Conservation (phyloP, 2,329 filamentous ascomycete species). For the Fusarium euwallaceae region DNA sequence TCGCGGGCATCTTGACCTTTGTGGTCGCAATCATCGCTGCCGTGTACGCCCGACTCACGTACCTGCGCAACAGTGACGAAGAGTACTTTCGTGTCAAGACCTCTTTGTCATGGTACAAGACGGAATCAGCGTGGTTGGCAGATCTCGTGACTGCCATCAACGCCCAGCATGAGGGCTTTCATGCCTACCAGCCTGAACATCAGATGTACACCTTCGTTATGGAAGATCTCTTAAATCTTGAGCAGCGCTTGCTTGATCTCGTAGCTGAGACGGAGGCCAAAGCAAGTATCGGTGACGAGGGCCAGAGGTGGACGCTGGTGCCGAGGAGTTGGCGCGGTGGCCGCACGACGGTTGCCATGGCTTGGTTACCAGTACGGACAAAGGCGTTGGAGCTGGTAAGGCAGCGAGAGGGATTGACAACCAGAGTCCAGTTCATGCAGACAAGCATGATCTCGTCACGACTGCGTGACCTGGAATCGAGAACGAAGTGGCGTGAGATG, state of each 20-base stretch:
- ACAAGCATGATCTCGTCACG: conserved; percentile 63
- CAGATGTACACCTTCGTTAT: conserved; percentile 64
- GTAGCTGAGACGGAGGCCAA: conserved; percentile 57
- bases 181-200: conserved; percentile 52
- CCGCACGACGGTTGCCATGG: conserved; percentile 55
- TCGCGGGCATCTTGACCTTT: conserved; percentile 63
- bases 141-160: conserved; percentile 55
- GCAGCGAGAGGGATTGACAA: conserved; percentile 60
- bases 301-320: conserved; percentile 53
- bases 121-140: conserved; percentile 60
- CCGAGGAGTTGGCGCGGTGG: conserved; percentile 56
- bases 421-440: conserved; percentile 62
- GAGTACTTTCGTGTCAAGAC: conserved; percentile 64
- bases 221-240: conserved; percentile 60
- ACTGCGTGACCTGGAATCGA: conserved; percentile 53
- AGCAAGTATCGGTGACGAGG: conserved; percentile 38
- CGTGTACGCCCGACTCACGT: conserved; percentile 59
- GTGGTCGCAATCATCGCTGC: conserved; percentile 60
- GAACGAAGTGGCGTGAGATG: conserved; percentile 48
- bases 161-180: conserved; percentile 42
- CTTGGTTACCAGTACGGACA: conserved; percentile 59
- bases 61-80: conserved; percentile 60
- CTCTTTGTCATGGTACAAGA: conserved; percentile 63
- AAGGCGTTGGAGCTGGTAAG: conserved; percentile 61
- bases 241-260: conserved; percentile 60